phyloP scores from a whole-genome alignment of 495 filamentous ascomycete species.

The Margaritispora aquatica region DNA sequence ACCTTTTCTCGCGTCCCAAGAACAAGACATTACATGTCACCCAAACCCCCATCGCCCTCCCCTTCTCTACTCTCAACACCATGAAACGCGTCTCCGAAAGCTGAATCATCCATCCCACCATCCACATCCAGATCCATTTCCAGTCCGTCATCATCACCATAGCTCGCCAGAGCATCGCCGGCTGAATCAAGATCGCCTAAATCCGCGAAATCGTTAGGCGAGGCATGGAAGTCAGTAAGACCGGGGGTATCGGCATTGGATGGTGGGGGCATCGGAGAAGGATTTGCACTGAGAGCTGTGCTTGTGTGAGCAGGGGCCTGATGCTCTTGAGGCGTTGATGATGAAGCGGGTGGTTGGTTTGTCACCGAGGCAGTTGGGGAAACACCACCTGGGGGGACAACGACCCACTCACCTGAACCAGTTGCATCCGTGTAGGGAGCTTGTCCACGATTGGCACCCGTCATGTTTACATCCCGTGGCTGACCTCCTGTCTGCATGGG shows the following conservation, averaged over 20 bases:
- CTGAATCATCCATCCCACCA: conserved; percentile 46
- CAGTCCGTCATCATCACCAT: conserved; percentile 21
- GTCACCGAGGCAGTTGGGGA: conserved; percentile 23
- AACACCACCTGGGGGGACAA: conserved; percentile 42
- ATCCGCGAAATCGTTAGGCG: conserved; percentile 42
- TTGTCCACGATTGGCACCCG: conserved; percentile 13
- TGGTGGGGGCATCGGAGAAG: conserved; percentile 12
- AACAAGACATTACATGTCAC: neutral
- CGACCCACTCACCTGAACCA: conserved; percentile 44
- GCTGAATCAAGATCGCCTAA: conserved; percentile 38
- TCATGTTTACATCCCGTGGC: conserved; percentile 38
- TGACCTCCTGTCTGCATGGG: neutral
- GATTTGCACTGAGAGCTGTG: conserved; percentile 1
- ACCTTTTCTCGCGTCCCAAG: neutral
- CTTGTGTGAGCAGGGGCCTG: neutral
- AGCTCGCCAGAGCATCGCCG: conserved; percentile 34
- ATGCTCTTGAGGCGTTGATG: conserved; percentile 1
- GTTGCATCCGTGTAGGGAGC: conserved; percentile 18
- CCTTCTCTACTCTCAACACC: conserved; percentile 29
- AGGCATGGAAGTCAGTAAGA: conserved; percentile 30
- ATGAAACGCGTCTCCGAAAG: conserved; percentile 52
- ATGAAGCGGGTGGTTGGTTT: neutral
- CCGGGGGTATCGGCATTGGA: conserved; percentile 27
- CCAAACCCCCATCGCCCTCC: conserved; percentile 1
- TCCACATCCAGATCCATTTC: conserved; percentile 36